These are phyloP conservation scores for Russula sp. DNA, from an alignment of 768 basidiomycete genomes.

Conservation along the genomic window DNA sequence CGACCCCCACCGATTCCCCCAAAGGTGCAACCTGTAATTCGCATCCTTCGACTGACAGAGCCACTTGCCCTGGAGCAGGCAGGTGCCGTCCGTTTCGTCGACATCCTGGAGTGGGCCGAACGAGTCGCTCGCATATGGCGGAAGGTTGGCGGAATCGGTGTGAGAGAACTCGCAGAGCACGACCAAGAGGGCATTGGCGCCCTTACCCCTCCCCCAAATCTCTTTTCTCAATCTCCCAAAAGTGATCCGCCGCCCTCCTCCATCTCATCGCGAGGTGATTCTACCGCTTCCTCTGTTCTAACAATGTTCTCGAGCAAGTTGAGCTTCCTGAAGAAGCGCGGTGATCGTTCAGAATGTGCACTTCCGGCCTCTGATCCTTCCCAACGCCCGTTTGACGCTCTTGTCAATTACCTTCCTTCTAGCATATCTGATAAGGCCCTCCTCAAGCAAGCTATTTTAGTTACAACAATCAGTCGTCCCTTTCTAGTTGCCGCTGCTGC, in stretches of 20 bases:
- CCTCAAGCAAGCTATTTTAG: slow-evolving; percentile 37
- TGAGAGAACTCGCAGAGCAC: slow-evolving; percentile 26
- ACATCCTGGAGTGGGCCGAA: slow-evolving; percentile 38
- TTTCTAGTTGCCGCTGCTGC: slow-evolving; percentile 30
- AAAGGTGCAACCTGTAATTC: slow-evolving; percentile 30
- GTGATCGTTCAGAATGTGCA: slow-evolving; percentile 1
- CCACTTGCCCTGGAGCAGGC: slow-evolving; percentile 33
- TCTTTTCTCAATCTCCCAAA: slow-evolving; percentile 10
- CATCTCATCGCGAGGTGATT: not conserved
- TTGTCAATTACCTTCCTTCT: slow-evolving; percentile 35
- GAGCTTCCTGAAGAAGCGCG: slow-evolving; percentile 7
- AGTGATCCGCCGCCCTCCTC: slow-evolving; percentile 5
- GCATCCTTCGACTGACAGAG: slow-evolving; percentile 31
- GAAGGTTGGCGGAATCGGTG: slow-evolving; percentile 29
- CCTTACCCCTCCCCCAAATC: slow-evolving; percentile 27
- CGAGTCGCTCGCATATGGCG: slow-evolving; percentile 36
- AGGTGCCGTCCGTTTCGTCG: slow-evolving; percentile 34
- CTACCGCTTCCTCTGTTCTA: not conserved
- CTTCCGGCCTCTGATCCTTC: slow-evolving; percentile 30
- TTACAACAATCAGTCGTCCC: slow-evolving; percentile 36
- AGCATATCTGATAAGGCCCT: slow-evolving; percentile 31
- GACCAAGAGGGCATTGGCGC: slow-evolving; percentile 27
- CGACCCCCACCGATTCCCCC: slow-evolving; percentile 30
- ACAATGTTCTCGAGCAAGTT: not conserved
- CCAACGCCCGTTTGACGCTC: slow-evolving; percentile 36